Percentiles rank a stretch among this genome's conserved stretches.
These are phyloP conservation scores for Athelia psychrophila DNA, from an alignment of 1,284 basidiomycete genomes.

Conservation along the genomic window DNA sequence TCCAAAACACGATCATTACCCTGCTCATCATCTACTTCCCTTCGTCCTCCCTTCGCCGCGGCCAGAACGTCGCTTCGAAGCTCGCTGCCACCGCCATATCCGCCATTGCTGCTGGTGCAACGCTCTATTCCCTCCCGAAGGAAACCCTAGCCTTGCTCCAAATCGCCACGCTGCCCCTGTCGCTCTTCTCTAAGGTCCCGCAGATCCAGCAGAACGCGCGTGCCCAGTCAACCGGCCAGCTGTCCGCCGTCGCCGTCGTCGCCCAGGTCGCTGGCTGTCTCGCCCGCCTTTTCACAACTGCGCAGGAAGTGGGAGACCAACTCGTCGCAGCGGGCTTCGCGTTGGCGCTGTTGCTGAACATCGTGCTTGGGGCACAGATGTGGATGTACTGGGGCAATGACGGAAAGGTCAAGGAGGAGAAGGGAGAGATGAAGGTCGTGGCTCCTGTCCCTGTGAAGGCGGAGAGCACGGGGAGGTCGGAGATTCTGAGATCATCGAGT, in stretches of 20 bases:
- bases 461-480: conserved; percentile 39
- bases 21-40: conserved; percentile 74
- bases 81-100: conserved; percentile 39
- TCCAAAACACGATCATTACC: conserved; percentile 83
- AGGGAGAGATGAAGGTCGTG: conserved; percentile 20
- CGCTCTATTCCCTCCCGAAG: conserved; percentile 50
- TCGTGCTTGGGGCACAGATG: conserved; percentile 79
- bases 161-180: conserved; percentile 79
- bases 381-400: conserved; percentile 77
- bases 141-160: conserved; percentile 64
- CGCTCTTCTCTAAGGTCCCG: conserved; percentile 83
- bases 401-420: conserved; percentile 30
- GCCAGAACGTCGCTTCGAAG: conserved; percentile 22
- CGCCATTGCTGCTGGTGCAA: conserved; percentile 36
- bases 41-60: conserved; percentile 22
- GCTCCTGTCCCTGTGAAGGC: conserved; percentile 11
- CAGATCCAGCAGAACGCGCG: conserved; percentile 81
- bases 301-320: conserved; percentile 79
- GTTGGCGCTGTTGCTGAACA: conserved; percentile 76
- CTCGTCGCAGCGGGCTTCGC: conserved; percentile 81
- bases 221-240: conserved; percentile 80
- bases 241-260: conserved; percentile 86
- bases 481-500: conserved; percentile 31
- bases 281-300: conserved; percentile 87
- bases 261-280: conserved; percentile 83